Evolutionary conservation across 495 filamentous ascomycete species (phyloP), one percentile per base, ranked within the genome.

Genomic region (Amniculicola lignicola): DNA sequence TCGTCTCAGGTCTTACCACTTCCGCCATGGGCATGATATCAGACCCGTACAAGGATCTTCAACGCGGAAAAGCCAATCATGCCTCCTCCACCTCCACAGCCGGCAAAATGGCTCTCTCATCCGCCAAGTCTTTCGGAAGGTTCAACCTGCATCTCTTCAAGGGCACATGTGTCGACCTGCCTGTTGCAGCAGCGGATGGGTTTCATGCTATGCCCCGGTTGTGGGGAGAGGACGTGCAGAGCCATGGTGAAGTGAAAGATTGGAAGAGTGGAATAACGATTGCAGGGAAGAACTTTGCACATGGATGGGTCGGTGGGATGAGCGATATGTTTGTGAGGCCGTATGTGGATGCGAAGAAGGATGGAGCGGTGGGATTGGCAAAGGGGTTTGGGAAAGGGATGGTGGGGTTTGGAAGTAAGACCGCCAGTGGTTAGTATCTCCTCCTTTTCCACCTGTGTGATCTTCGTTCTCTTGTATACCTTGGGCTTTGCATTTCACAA

Each of bases 181-280:
- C 79, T 4, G 69, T 89, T 0, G 86, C 88, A 0, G 67, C 89
- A 1, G 81, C 85, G 4, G 86, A 90, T 61, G 88, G 89, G 0
- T 85, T 90, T 52, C 86, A 89, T 64, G 89, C 89, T 57, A 84
- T 87, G 0, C 89, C 89, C 1, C 77, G 85, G 1, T 72, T 94
- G 0, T 69, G 58, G 39, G 62, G 62, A 37, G 67, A 69, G 47
- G 23, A 55, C 3, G 25, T 31, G 23, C 43, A 27, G n/a, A n/a
- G 3, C 7, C 25, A 47, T 16, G 43, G 25, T 2, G 24, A 47
- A 4, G 23, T 29, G 9, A 47, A 9, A 5, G 43, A 29, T 16
- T 12, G 21, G 25, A n/a, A 12, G 43, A 47, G 23, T n/a, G 43
- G 43, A 7, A 14, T 27, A 14, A 21, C 2, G 3, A n/a, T 47